Base-by-base conservation (phyloP, 805 yeast species). In the Brettanomyces anomalus region DNA sequence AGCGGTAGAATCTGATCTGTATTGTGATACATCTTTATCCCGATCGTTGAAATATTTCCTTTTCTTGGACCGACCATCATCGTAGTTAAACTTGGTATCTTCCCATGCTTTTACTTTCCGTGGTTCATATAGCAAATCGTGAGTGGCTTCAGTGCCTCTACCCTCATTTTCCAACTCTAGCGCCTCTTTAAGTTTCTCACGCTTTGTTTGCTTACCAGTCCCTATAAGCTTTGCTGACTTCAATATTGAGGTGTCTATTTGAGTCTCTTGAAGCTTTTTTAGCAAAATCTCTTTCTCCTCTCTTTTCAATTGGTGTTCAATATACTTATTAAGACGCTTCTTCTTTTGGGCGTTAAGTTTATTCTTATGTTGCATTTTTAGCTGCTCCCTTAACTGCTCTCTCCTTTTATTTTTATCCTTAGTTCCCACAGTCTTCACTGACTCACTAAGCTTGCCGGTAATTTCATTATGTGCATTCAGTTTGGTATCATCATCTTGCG, bases 241-340 rank as follows among this genome's bases (percentile, higher is more conserved):
- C 49, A 87, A 67, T 11, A 77, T 52, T 0, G 80, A 65, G 0
- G 95, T 77, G 56, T 89, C 95, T 38, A 90, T 72, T 44, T 72
- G 70, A 2, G 85, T 76, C 21, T 71, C 72, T 40, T 81, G 73
- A 35, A 90, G 67, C 58, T 87, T 88, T 49, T 81, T 79, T 36
- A 90, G 66, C 42, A 90, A 66, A 3, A 74, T 72, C 51, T 84
- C 84, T 61, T 85, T 85, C 63, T 90, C 97, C 59, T 90, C 95
- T 56, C 94, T 69, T 54, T 82, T 83, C 52, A 88, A 57, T 58
- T 88, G 96, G 63, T 85, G 95, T 45, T 88, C 95, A 33, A 90
- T 87, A 61, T 87, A 90, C 61, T 90, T 90, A 48, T 90, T 97
- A 36, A 90, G 65, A 45, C 97, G 66, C 65, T 84, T 74, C 69